Evolutionary conservation across 352 stramenopile species (phyloP).

Genomic region (Poterioochromonas sp.): DNA sequence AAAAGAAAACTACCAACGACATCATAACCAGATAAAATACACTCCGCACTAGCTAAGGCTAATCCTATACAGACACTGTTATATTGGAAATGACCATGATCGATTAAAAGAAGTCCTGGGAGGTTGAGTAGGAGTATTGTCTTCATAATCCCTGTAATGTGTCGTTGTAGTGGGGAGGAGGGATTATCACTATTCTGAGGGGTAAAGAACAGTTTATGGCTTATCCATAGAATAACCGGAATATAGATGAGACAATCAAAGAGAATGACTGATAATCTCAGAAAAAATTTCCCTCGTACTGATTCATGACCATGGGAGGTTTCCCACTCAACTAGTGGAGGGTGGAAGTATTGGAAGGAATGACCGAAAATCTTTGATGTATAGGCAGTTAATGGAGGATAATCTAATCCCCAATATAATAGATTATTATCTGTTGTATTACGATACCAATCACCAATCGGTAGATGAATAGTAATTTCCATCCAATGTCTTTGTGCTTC

Average conservation of each 20-base stretch:
- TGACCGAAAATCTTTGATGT: constrained; percentile 59
- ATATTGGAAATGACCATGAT: constrained; percentile 99
- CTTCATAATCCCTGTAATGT: constrained; percentile 50
- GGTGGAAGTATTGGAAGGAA: constrained; percentile 62
- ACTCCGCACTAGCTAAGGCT: constrained; percentile 42
- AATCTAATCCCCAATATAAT: constrained; percentile 95
- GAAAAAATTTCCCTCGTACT: constrained; percentile 62
- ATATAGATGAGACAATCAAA: constrained; percentile 83
- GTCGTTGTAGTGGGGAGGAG: not conserved
- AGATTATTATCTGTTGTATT: constrained; percentile 76
- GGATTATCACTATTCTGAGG: not conserved
- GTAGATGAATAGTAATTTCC: constrained; percentile 87
- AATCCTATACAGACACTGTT: constrained; percentile 94
- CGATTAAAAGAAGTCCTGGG: constrained; percentile 82
- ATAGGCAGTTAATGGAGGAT: constrained; percentile 73
- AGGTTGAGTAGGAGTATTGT: constrained; percentile 54
- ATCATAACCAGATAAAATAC: constrained; percentile 40
- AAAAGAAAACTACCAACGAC: constrained; percentile 54
- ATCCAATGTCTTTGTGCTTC: constrained; percentile 98
- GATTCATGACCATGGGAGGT: constrained; percentile 68
- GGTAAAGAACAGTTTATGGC: not conserved
- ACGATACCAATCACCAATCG: constrained; percentile 87
- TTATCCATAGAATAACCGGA: constrained; percentile 48
- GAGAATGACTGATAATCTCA: constrained; percentile 68
- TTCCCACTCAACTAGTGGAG: constrained; percentile 66